Evolutionary conservation across 2,329 filamentous ascomycete genomes (phyloP), one percentile per base, ranked within the genome.

Genomic region (Penicillium sp.): DNA sequence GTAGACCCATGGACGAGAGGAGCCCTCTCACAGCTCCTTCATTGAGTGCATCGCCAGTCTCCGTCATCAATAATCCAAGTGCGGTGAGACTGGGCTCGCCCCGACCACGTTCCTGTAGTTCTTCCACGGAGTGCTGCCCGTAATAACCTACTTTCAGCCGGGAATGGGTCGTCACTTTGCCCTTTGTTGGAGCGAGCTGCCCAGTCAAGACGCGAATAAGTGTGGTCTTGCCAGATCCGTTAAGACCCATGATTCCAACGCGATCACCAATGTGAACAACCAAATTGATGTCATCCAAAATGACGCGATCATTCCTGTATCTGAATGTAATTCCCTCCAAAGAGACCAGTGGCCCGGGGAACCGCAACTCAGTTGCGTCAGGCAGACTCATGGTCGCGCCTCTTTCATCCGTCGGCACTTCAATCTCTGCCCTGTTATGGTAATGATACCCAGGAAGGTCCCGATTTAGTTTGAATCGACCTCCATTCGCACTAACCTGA

Each of bases 201-300:
- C 83, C 85, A n/a, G 87, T 86, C 2, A 93, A 81, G 4, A 93
- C 76, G 48, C 85, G 87, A 57, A 93, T 81, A 10, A 96, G 78
- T 0, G 91, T 95, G 1, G 90, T 91, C 72, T 96, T 96, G 2
- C 92, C 92, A 0, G 86, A 84, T 1, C 91, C 92, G 70, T 96
- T 96, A 44, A 95, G 79, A 0, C 91, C 92, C 25, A 91, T 80
- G 42, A 96, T 81, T 0, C 90, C 91, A 25, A 93, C 79, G 1
- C 91, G 83, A 61, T 92, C 89, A 10, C 90, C 89, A 70, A 86
- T 85, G 57, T 90, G 84, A 13, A 96, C 83, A 0, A 87, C 88
- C 13, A 96, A 74, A 50, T 82, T 85, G 29, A 93, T 75, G 9
- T 87, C 85, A 23, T 85, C 81, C 16, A 95, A 72, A 10, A 88